A percentile compares a stretch with the other conserved stretches of the same genome.
Evolutionary conservation across 495 filamentous ascomycete species (phyloP).

Genomic region (Eremomyces bilateralis): DNA sequence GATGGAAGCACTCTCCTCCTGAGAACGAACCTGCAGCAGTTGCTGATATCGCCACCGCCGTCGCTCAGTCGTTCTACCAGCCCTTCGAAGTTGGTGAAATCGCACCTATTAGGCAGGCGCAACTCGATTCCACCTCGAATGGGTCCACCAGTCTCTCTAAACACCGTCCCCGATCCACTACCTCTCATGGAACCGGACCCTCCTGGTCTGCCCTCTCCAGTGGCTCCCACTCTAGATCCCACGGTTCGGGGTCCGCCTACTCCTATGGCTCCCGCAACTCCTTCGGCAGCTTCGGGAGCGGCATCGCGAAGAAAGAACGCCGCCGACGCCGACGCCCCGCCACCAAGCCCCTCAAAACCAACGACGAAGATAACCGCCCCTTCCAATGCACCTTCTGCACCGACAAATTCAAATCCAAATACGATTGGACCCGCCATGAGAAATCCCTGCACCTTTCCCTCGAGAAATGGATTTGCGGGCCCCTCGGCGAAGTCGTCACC

Average conservation of each 20-base stretch:
- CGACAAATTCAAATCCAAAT: constrained; percentile 59
- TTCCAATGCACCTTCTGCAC: constrained; percentile 78
- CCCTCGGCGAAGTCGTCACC: constrained; percentile 33
- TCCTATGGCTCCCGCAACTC: constrained; percentile 30
- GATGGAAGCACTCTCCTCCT: constrained; percentile 71
- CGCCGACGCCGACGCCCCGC: constrained; percentile 44
- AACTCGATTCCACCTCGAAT: constrained; percentile 42
- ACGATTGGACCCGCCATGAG: constrained; percentile 72
- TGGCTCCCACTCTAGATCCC: constrained; percentile 20
- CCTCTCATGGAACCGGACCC: constrained; percentile 38
- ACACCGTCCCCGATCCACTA: constrained; percentile 45
- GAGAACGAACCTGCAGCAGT: constrained; percentile 72
- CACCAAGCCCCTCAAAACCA: constrained; percentile 16
- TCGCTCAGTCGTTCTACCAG: constrained; percentile 12
- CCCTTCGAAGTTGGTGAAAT: constrained; percentile 2
- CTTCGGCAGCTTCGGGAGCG: constrained; percentile 32
- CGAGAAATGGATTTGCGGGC: constrained; percentile 62
- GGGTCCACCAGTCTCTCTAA: constrained; percentile 28
- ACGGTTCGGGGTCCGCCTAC: constrained; percentile 19
- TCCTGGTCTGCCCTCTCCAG: constrained; percentile 5
- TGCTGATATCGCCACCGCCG: constrained; percentile 54
- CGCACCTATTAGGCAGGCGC: constrained; percentile 17
- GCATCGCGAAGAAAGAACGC: constrained; percentile 36
- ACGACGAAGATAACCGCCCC: constrained; percentile 22
- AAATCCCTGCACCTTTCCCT: constrained; percentile 57